Evolutionary conservation across 2,329 filamentous ascomycete genomes (phyloP), one percentile per base, ranked within the genome.

Genomic region (Chrysoporthe cubensis): DNA sequence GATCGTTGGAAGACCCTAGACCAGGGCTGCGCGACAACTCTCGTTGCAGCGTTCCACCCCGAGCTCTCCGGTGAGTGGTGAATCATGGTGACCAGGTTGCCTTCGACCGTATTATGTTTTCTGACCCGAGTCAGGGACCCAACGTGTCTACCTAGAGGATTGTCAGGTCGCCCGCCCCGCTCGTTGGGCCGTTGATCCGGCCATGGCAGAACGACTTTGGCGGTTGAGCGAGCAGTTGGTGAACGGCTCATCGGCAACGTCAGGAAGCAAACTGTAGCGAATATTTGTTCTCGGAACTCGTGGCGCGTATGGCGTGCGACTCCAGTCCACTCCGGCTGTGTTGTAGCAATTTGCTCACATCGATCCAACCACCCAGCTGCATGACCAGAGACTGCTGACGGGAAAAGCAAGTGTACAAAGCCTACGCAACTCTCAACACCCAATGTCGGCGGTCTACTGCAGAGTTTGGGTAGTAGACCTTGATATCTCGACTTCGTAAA

Each of bases 11-110:
- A 80, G 72, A 77, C 74, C 16, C 69, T 78, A 43, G 78, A 81
- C 71, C 78, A 82, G 72, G 81, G 81, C 5, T 78, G 77, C 64
- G 75, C 79, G 11, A 82, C 81, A 0, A 79, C 76, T 42, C 71
- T 84, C 13, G 77, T 80, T 18, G 81, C 82, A 7, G 81, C 80
- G 8, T 75, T 84, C 43, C 81, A 83, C 71, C 57, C 69, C 21
- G 50, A 44, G 34, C 46, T 70, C n/a, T 46, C 62, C 8, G 54
- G 48, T 56, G 40, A 56, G 62, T 43, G 50, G 11, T 58, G 40
- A 42, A 3, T 37, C 34, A 48, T 46, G 9, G 16, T 26, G 14
- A 8, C 43, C 3, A 44, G n/a, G 40, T 43, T 16, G 52, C 52
- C 50, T 34, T 56, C n/a, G 5, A 11, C 5, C 42, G 18, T 18